phyloP scores from a whole-genome alignment of 140 eudicot species.

The Senecio squalidus region DNA sequence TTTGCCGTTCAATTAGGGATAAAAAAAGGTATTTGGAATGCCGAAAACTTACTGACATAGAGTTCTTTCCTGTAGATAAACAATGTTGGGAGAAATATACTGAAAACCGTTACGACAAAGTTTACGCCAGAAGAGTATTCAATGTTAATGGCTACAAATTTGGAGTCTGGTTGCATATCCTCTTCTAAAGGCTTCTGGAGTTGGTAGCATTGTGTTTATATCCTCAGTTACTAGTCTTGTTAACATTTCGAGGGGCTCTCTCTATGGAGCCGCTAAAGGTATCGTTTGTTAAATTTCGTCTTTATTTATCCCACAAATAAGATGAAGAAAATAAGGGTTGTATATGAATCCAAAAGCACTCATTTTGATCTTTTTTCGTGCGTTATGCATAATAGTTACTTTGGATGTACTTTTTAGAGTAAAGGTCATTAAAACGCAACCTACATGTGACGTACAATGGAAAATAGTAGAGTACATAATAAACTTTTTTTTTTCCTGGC shows the following conservation, averaged over 20 bases:
- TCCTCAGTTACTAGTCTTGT: conserved; percentile 76
- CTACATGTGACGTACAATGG: no score
- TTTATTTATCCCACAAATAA: no score
- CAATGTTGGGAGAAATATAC: conserved; percentile 74
- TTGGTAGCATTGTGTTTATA: conserved; percentile 67
- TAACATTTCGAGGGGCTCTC: conserved; percentile 42
- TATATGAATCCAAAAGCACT: no score
- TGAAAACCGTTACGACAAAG: conserved; percentile 51
- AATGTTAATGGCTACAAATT: conserved; percentile 59
- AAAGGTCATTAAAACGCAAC: no score
- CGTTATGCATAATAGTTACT: no score
- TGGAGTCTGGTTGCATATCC: conserved; percentile 75
- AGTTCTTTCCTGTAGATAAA: conserved; percentile 40
- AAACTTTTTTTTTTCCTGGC: no score
- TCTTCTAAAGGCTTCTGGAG: conserved; percentile 66
- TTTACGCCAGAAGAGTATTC: conserved; percentile 56
- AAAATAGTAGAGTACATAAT: no score
- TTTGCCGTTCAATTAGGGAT: not conserved
- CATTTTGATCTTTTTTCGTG: no score
- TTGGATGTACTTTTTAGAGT: no score
- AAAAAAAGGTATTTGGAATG: not conserved
- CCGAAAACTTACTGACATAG: not conserved
- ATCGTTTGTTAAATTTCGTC: no score
- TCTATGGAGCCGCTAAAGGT: conserved; percentile 82
- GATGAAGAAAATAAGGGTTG: no score